Percentiles rank a stretch among this genome's conserved stretches.
Evolutionary conservation across 2,329 filamentous ascomycete species (phyloP).

Genomic region (Botryotinia convoluta): DNA sequence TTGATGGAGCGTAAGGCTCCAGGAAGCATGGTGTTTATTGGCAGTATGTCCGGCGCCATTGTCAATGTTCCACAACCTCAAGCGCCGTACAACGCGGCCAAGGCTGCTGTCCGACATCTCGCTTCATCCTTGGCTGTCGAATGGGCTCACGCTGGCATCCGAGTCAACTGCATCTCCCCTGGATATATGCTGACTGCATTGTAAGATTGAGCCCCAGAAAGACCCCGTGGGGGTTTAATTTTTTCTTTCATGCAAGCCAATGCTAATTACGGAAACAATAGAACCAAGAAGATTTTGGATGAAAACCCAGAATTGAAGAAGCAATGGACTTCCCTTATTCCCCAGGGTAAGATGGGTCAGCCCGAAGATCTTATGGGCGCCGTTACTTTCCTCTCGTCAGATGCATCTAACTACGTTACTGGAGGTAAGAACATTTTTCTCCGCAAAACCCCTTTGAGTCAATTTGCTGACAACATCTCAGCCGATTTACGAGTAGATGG

Average conservation of each 20-base stretch:
- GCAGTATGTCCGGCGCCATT: slow-evolving; percentile 89
- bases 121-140: slow-evolving; percentile 87
- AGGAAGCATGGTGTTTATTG: slow-evolving; percentile 91
- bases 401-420: slow-evolving; percentile 59
- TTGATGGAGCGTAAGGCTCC: slow-evolving; percentile 75
- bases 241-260: not conserved
- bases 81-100: slow-evolving; percentile 87
- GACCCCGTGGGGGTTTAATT: slow-evolving; percentile 10
- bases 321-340: slow-evolving; percentile 90
- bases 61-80: slow-evolving; percentile 96
- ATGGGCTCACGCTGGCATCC: slow-evolving; percentile 83
- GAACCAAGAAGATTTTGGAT: slow-evolving; percentile 89
- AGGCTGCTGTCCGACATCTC: slow-evolving; percentile 87
- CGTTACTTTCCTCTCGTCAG: slow-evolving; percentile 65
- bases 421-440: slow-evolving; percentile 39
- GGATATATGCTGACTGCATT: slow-evolving; percentile 96
- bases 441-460: not conserved
- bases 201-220: slow-evolving; percentile 51
- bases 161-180: slow-evolving; percentile 92
- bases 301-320: slow-evolving; percentile 87
- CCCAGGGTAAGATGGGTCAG: slow-evolving; percentile 87
- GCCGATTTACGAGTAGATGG: slow-evolving; percentile 25
- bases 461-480: slow-evolving; percentile 7
- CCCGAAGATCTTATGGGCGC: slow-evolving; percentile 93
- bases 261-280: slow-evolving; percentile 40